A percentile compares a stretch with the other conserved stretches of the same genome.
These are phyloP conservation scores for Pichia thaimueangensis DNA, from an alignment of 805 yeast genomes.

Conservation along the genomic window DNA sequence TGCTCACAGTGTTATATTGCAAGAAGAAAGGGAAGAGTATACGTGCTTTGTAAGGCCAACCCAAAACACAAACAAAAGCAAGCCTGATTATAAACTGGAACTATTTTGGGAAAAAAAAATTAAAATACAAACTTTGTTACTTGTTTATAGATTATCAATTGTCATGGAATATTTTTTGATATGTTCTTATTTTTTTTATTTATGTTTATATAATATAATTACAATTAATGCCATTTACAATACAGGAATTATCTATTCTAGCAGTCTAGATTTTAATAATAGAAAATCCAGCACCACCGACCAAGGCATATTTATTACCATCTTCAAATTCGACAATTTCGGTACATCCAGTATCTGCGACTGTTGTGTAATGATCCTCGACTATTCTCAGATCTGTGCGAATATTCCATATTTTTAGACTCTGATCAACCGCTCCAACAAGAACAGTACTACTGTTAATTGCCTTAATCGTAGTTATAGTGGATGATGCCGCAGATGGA, in stretches of 20 bases:
- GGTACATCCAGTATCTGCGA: conserved; percentile 85
- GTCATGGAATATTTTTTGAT: neutral
- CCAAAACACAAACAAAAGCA: conserved; percentile 95
- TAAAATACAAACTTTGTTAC: neutral
- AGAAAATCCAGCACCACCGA: conserved; percentile 80
- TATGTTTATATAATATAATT: neutral
- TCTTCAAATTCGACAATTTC: conserved; percentile 32
- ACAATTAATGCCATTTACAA: neutral
- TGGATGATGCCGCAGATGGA: conserved; percentile 73
- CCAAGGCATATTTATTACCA: conserved; percentile 32
- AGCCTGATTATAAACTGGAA: conserved; percentile 29
- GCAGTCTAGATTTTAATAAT: conserved; percentile 17
- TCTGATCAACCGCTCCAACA: conserved; percentile 82
- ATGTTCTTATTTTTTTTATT: conserved; percentile 1
- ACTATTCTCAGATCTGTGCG: conserved; percentile 28
- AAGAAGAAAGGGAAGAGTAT: conserved; percentile 90
- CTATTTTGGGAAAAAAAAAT: neutral
- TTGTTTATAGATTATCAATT: conserved; percentile 5
- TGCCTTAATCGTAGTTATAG: conserved; percentile 60
- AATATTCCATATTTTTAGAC: conserved; percentile 56
- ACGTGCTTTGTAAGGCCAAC: conserved; percentile 87
- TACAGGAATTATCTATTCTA: neutral
- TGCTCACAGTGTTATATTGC: conserved; percentile 90
- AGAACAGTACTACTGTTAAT: conserved; percentile 32
- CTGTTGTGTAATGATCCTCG: conserved; percentile 58